Base-by-base conservation (phyloP, 2,329 filamentous ascomycete genomes). In the Colletotrichum spinosum region DNA sequence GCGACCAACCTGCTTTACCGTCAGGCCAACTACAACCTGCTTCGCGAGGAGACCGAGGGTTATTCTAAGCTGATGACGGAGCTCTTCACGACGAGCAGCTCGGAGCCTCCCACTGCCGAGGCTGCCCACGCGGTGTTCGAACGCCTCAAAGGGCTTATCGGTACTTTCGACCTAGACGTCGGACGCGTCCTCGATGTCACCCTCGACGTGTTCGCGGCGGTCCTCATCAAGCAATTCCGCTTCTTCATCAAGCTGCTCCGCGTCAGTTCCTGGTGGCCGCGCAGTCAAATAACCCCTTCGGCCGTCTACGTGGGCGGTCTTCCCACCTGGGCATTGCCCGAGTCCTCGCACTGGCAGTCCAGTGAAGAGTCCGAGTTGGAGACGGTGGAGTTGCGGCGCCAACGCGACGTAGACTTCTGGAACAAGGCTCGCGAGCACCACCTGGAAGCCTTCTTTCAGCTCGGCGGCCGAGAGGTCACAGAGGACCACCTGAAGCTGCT, bases 31-130 rank as follows among this genome's bases (percentile, higher is more conserved):
- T 98, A 97, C 82, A 99, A 99, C 73, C 82, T 99, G 8, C 83
- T 99, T 17, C 90, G 96, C 49, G 96, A 99, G 80, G 96, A 99
- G 78, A 93, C 93, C 0, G 96, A 99, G 79, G 96, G 97, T 45
- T 99, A 97, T 75, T 94, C 96, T 0, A 99, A 99, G 77, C 87
- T 99, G 51, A 89, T 97, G 66, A 97, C 95, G 0, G 96, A 99
- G 76, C 89, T 98, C 38, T 99, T 97, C 78, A 95, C 93, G 8
- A 97, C 92, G 1, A 93, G 92, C 72, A 90, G 90, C 70, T 88
- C 87, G 67, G 88, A 91, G 59, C 88, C 89, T 25, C 90, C 91
- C n/a, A 89, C 89, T 2, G 88, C 88, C 57, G 91, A 93, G 67
- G 86, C 92, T 41, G 93, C 95, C 2, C 89, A 92, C 71, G 90